Evolutionary conservation across 306 rosid genomes (phyloP).

Genomic region (Carpinus fangiana): DNA sequence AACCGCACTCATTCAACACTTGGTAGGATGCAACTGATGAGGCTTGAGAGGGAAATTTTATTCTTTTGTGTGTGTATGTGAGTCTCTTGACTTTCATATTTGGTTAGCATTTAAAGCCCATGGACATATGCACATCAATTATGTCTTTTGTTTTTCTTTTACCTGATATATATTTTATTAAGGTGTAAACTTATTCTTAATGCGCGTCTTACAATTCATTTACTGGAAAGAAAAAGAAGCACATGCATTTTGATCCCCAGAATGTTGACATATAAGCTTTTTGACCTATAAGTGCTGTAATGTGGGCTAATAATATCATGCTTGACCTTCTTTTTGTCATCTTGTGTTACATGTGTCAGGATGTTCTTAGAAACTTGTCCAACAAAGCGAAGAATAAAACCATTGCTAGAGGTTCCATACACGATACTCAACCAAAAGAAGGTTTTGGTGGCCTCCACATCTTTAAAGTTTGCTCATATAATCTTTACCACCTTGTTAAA

Average conservation of each 20-base stretch:
- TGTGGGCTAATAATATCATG: constrained; percentile 13
- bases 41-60: not conserved
- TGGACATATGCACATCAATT: not conserved
- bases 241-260: not conserved
- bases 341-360: constrained; percentile 53
- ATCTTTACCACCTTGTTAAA: constrained; percentile 10
- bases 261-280: not conserved
- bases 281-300: constrained; percentile 9
- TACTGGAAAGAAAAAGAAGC: not conserved
- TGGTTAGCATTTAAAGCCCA: not conserved
- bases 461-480: constrained; percentile 9
- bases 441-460: constrained; percentile 33
- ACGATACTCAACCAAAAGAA: constrained; percentile 39
- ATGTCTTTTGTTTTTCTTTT: not conserved
- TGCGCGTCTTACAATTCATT: not conserved
- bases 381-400: constrained; percentile 46
- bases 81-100: not conserved
- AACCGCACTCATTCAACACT: not conserved
- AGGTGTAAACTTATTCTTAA: not conserved
- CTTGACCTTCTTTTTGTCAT: constrained; percentile 25
- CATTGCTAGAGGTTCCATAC: constrained; percentile 14
- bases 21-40: not conserved
- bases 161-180: not conserved
- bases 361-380: constrained; percentile 48
- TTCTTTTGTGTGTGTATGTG: not conserved